Evolutionary conservation across 148 eudicot species (phyloP).

Genomic region (Rhododendron vialii): DNA sequence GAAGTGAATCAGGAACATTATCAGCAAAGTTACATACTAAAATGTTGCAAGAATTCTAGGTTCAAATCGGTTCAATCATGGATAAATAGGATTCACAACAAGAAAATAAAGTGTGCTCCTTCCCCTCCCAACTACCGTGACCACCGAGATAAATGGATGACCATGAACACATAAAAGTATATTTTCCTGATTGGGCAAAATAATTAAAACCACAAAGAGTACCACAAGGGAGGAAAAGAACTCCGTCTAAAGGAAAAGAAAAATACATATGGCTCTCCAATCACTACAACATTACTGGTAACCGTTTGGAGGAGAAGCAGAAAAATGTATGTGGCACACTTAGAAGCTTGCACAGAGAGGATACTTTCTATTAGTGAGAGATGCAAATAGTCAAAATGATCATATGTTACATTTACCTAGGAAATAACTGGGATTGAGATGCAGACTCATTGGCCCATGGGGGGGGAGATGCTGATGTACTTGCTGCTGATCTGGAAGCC

Average conservation of each 20-base stretch:
- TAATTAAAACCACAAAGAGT: not conserved
- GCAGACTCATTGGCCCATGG: slow-evolving; percentile 66
- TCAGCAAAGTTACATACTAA: too few species aligned
- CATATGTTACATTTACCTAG: slow-evolving; percentile 27
- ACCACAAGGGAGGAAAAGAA: not conserved
- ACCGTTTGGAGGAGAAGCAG: not conserved
- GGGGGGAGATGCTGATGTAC: slow-evolving; percentile 32
- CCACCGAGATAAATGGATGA: not conserved
- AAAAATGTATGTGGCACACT: not conserved
- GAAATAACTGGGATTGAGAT: slow-evolving; percentile 50
- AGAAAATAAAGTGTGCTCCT: not conserved
- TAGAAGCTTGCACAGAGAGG: not conserved
- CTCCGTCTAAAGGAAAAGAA: not conserved
- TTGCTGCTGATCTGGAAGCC: slow-evolving; percentile 40
- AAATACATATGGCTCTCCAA: not conserved
- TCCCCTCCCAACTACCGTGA: not conserved
- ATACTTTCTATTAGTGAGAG: not conserved
- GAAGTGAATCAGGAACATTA: not conserved
- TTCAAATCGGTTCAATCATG: not conserved
- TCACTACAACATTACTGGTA: not conserved
- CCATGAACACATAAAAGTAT: not conserved
- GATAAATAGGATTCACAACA: not conserved
- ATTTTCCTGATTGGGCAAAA: not conserved
- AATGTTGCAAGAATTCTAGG: not conserved
- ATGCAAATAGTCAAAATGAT: not conserved